Percentiles rank a stretch among this genome's conserved stretches.
Evolutionary conservation across 2,329 filamentous ascomycete species (phyloP).

Genomic region (Verticillium zaregamsianum): DNA sequence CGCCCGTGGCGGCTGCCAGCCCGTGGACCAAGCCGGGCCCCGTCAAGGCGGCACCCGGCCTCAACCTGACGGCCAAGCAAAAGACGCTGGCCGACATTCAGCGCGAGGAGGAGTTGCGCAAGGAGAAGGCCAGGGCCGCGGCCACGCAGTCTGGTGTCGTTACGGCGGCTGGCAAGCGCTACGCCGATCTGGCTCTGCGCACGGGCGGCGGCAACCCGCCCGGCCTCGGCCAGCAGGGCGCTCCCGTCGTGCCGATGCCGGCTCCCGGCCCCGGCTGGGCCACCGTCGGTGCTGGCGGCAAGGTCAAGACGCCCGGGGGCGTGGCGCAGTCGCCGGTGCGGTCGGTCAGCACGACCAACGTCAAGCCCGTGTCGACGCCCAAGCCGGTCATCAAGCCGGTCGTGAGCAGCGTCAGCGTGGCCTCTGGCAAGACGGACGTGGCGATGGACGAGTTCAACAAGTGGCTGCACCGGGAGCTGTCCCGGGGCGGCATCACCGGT

Average conservation of each 20-base stretch:
- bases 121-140: slow-evolving; percentile 63
- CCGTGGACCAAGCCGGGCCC: slow-evolving; percentile 65
- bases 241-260: slow-evolving; percentile 39
- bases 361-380: slow-evolving; percentile 39
- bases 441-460: slow-evolving; percentile 92
- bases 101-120: slow-evolving; percentile 89
- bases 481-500: slow-evolving; percentile 60
- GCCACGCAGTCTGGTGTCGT: slow-evolving; percentile 42
- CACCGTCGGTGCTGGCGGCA: slow-evolving; percentile 90
- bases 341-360: slow-evolving; percentile 34
- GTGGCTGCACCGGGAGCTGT: slow-evolving; percentile 79
- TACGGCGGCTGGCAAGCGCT: slow-evolving; percentile 69
- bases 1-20: slow-evolving; percentile 59
- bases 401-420: slow-evolving; percentile 40
- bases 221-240: slow-evolving; percentile 31
- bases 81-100: slow-evolving; percentile 96
- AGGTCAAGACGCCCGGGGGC: slow-evolving; percentile 71
- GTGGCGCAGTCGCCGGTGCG: slow-evolving; percentile 40
- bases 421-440: slow-evolving; percentile 34
- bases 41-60: slow-evolving; percentile 31
- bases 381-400: slow-evolving; percentile 50
- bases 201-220: slow-evolving; percentile 18
- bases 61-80: slow-evolving; percentile 47
- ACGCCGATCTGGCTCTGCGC: slow-evolving; percentile 91
- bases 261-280: slow-evolving; percentile 68